Base-by-base conservation (phyloP, 495 filamentous ascomycete species). In the Hypoxylon perforatum region DNA sequence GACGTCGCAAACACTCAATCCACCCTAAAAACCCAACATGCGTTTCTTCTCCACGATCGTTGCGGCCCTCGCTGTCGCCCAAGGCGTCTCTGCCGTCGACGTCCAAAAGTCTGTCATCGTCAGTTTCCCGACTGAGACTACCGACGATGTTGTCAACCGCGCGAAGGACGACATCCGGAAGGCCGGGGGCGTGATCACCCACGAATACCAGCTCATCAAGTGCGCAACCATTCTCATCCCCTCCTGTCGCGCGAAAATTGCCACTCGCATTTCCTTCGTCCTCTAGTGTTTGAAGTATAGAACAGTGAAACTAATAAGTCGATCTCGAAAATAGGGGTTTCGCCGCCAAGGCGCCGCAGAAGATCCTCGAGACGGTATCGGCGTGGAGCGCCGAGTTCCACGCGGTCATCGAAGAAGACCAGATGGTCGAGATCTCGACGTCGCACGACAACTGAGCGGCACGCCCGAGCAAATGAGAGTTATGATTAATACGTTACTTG, bases 371-470 rank as follows among this genome's bases (percentile, higher is more conserved):
- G 59, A 85, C 82, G 5, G 84, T 96, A n/a, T 84, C 88, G 49
- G 84, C 86, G 0, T 80, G 85, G 78, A 88, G 90, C 21, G 74
- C 82, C 25, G 73, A 87, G 52, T 90, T 90, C 74, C 80, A 86
- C 41, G 87, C 90, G 1, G 74, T 84, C 9, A 87, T 97, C 49
- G 93, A 97, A 72, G 90, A 93, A 63, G 92, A 96, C 69, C 77
- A 88, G 68, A 73, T 88, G 22, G 87, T 92, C 54, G 23, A 70
- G 60, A 75, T 73, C 46, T 47, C 59, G 4, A 33, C 2, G n/a
- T 10, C 42, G n/a, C 39, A 39, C 25, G 57, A 56, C 55, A 62
- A 59, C 30, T 66, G 55, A 46, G n/a, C 41, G 35, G 9, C 7
- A 19, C 30, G 21, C 17, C 49, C 18, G n/a, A 42, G 2, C 55